Conservation (phyloP, 805 yeast species). For the Pichia cephalocereana region DNA sequence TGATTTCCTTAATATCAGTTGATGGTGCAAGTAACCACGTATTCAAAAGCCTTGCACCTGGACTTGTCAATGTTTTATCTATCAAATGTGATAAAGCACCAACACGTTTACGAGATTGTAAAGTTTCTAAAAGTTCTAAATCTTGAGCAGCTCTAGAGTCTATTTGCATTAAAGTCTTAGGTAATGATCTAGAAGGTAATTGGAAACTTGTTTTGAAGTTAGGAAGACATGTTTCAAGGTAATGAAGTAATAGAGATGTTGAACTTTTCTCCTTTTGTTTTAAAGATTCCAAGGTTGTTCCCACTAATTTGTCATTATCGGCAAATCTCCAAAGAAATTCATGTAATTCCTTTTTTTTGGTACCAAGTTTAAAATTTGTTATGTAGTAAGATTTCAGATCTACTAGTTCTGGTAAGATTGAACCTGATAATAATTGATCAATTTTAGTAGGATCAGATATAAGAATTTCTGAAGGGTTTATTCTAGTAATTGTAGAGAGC, state of each 20-base stretch:
- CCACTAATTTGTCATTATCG: conserved; percentile 21
- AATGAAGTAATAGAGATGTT: conserved; percentile 53
- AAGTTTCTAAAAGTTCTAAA: conserved; percentile 57
- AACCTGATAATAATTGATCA: conserved; percentile 33
- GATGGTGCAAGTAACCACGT: conserved; percentile 82
- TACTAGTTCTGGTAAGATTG: conserved; percentile 48
- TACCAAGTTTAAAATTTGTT: conserved; percentile 40
- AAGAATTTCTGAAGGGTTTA: conserved; percentile 74
- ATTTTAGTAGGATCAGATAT: conserved; percentile 38
- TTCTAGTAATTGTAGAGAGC: conserved; percentile 63
- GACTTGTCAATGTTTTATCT: conserved; percentile 64
- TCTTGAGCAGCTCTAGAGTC: conserved; percentile 75
- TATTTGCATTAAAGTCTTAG: conserved; percentile 54
- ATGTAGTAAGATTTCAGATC: conserved; percentile 53
- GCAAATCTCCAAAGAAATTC: conserved; percentile 34
- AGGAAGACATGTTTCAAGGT: conserved; percentile 67
- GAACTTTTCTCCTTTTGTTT: conserved; percentile 47
- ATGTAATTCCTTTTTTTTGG: conserved; percentile 30
- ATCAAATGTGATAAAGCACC: conserved; percentile 70
- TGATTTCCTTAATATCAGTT: conserved; percentile 46
- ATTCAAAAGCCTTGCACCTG: conserved; percentile 72
- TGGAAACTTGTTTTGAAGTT: conserved; percentile 53
- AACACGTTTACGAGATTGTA: conserved; percentile 43
- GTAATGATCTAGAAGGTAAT: conserved; percentile 51
- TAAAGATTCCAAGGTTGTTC: conserved; percentile 25